A percentile compares a stretch with the other conserved stretches of the same genome.
Conservation (phyloP, 176 grass and related monocot genomes). For the Raddia guianensis region DNA sequence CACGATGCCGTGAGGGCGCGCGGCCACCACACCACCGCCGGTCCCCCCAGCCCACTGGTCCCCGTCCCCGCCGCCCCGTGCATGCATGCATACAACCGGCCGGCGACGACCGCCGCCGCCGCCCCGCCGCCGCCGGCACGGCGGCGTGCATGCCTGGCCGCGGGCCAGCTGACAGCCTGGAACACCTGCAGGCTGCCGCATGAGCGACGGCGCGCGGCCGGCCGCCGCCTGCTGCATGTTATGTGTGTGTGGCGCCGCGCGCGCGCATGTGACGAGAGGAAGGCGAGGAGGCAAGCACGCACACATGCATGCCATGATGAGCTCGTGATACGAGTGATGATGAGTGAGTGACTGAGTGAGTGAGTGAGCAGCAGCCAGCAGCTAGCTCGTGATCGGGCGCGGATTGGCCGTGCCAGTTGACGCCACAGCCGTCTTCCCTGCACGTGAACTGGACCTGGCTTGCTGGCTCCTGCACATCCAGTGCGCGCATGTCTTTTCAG, state of each 20-base stretch:
- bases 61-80: not conserved
- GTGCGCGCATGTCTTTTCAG: not conserved
- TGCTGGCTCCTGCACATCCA: not conserved
- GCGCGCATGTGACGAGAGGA: constrained; percentile 4
- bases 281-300: no score
- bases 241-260: not conserved
- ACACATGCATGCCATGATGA: no score
- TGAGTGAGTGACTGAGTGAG: not conserved
- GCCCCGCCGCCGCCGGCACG: no score
- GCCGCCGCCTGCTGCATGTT: not conserved
- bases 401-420: constrained; percentile 42
- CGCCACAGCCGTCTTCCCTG: constrained; percentile 1
- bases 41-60: constrained; percentile 1
- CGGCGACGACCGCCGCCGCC: no score
- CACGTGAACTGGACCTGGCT: constrained; percentile 26
- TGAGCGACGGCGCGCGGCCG: not conserved
- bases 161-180: not conserved
- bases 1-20: constrained; percentile 36
- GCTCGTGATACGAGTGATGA: not conserved
- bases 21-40: constrained; percentile 41
- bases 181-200: not conserved
- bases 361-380: not conserved
- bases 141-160: not conserved
- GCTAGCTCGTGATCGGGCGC: no score
- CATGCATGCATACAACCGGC: no score